phyloP scores from a whole-genome alignment of 2,329 filamentous ascomycete genomes.

The Drechslerella dactyloides region DNA sequence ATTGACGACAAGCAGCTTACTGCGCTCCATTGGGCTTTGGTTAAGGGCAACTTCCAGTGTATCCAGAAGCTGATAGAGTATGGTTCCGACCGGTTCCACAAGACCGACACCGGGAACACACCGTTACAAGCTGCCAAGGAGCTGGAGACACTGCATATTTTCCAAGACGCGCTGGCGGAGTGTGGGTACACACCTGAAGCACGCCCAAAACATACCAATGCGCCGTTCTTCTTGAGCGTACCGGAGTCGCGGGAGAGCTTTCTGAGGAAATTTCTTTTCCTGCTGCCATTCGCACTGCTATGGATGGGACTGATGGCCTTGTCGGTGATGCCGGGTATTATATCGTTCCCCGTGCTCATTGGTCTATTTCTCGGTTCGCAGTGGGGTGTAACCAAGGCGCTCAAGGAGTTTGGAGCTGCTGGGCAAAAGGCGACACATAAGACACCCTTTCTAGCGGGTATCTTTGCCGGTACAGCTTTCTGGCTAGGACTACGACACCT shows the following conservation, averaged over 20 bases:
- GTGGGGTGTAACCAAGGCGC: constrained; percentile 75
- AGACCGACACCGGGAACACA: constrained; percentile 88
- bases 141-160: constrained; percentile 82
- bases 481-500: constrained; percentile 79
- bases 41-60: constrained; percentile 87
- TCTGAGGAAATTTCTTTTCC: constrained; percentile 83
- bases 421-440: constrained; percentile 90
- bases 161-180: constrained; percentile 81
- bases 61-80: constrained; percentile 96
- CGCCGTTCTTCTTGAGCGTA: constrained; percentile 46
- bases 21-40: constrained; percentile 92
- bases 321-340: constrained; percentile 74
- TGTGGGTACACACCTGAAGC: constrained; percentile 83
- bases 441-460: constrained; percentile 91
- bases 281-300: constrained; percentile 82
- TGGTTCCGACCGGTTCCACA: constrained; percentile 88
- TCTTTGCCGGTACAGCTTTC: constrained; percentile 87
- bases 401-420: constrained; percentile 76
- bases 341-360: constrained; percentile 75
- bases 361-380: constrained; percentile 74
- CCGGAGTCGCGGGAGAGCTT: constrained; percentile 61
- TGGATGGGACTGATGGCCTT: constrained; percentile 74
- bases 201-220: constrained; percentile 67
- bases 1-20: constrained; percentile 92
- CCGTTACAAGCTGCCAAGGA: constrained; percentile 84